A percentile compares a stretch with the other conserved stretches of the same genome.
These are phyloP conservation scores for Solanum arcanum DNA, from an alignment of 257 asterid species.

Conservation along the genomic window DNA sequence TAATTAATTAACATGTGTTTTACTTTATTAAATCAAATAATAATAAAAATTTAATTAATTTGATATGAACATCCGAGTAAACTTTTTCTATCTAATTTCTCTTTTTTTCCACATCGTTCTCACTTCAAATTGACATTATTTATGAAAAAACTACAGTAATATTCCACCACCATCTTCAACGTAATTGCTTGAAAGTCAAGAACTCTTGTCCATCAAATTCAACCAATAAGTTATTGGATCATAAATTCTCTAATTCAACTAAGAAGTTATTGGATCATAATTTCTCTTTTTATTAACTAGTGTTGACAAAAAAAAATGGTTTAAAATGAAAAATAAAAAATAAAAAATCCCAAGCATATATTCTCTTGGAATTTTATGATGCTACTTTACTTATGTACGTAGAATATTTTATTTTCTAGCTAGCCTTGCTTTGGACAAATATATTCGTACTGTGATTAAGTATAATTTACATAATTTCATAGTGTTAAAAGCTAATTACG, in stretches of 20 bases:
- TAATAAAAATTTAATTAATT: too few relatives aligned
- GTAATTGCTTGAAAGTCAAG: neutral
- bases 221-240: neutral
- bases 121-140: neutral
- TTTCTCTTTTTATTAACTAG: neutral
- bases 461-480: neutral
- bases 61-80: too few relatives aligned
- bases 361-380: neutral
- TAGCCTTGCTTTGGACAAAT: neutral
- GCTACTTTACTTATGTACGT: neutral
- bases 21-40: too few relatives aligned
- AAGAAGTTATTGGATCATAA: neutral
- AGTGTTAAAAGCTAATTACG: neutral
- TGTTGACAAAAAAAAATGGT: neutral
- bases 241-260: neutral
- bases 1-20: too few relatives aligned
- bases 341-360: neutral
- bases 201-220: neutral
- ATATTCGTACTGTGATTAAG: neutral
- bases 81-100: neutral
- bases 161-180: neutral
- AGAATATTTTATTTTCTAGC: neutral
- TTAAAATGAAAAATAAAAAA: neutral
- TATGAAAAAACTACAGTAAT: neutral
- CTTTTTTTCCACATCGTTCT: neutral